Evolutionary conservation across 2,329 filamentous ascomycete genomes (phyloP).

Genomic region (Zymoseptoria pseudotritici): DNA sequence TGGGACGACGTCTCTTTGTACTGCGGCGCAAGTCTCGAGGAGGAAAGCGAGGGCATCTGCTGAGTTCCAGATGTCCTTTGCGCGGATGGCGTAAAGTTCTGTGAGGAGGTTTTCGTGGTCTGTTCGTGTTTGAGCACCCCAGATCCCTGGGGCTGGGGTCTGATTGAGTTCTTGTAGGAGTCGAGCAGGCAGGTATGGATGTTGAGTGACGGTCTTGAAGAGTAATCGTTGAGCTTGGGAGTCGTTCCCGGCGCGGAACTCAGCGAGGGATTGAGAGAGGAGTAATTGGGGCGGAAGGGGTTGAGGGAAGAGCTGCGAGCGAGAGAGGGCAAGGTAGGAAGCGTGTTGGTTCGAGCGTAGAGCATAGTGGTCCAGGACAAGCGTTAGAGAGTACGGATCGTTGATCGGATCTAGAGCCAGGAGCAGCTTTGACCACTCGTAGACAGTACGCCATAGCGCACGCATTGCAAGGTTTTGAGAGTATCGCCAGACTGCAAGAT

Average conservation of each 20-base stretch:
- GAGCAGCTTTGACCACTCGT: constrained; percentile 88
- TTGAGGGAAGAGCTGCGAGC: constrained; percentile 36
- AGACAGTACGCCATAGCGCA: constrained; percentile 86
- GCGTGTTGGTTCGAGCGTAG: constrained; percentile 70
- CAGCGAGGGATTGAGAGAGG: constrained; percentile 70
- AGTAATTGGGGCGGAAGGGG: constrained; percentile 49
- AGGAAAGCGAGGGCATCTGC: constrained; percentile 62
- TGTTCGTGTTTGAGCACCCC: constrained; percentile 66
- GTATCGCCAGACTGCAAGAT: constrained; percentile 83
- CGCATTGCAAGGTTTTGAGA: constrained; percentile 78
- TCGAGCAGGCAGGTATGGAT: constrained; percentile 78
- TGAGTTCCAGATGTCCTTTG: constrained; percentile 82
- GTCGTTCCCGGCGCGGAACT: constrained; percentile 61
- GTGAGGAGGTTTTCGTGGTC: constrained; percentile 61
- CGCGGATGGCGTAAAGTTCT: constrained; percentile 66
- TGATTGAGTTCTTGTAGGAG: constrained; percentile 76
- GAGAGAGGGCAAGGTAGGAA: constrained; percentile 46
- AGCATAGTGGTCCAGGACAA: constrained; percentile 76
- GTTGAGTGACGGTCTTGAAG: constrained; percentile 57
- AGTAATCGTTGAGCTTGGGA: constrained; percentile 60
- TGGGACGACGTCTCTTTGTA: constrained; percentile 33
- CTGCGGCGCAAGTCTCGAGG: constrained; percentile 57
- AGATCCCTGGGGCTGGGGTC: constrained; percentile 68
- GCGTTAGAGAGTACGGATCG: constrained; percentile 76
- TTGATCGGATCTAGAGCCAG: constrained; percentile 61